Percentiles rank a stretch among this genome's conserved stretches.
Conservation (phyloP, 306 rosid species). For the Quercus cerris region DNA sequence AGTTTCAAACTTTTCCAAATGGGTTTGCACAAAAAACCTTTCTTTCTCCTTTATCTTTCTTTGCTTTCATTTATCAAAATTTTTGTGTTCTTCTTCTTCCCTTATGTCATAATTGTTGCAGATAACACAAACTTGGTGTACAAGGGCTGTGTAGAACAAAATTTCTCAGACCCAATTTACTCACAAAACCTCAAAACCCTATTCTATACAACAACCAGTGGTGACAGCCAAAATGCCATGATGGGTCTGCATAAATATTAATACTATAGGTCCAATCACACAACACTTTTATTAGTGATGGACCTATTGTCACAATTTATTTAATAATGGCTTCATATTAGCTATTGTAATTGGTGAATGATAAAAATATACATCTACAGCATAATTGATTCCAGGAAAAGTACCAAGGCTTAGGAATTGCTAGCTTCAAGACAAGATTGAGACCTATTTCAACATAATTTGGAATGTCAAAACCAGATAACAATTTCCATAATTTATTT, state of each 20-base stretch:
- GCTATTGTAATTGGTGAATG: too few species aligned
- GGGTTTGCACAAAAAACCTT: conserved; percentile 29
- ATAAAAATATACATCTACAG: too few species aligned
- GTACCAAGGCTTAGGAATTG: too few species aligned
- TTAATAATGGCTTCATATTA: too few species aligned
- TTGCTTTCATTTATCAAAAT: conserved; percentile 8
- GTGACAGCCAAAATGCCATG: conserved; percentile 41
- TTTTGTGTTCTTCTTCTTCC: neutral
- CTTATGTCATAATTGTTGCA: conserved; percentile 10
- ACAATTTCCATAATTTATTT: too few species aligned
- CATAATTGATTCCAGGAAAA: too few species aligned
- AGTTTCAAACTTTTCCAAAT: conserved; percentile 27
- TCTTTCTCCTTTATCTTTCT: conserved; percentile 14
- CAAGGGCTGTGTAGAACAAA: conserved; percentile 73
- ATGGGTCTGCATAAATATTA: conserved; percentile 23
- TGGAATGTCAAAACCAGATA: too few species aligned
- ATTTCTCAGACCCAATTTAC: conserved; percentile 49
- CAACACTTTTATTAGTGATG: too few species aligned
- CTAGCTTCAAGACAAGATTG: too few species aligned
- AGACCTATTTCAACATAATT: too few species aligned
- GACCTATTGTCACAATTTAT: too few species aligned
- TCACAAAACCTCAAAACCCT: conserved; percentile 56
- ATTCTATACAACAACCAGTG: conserved; percentile 48
- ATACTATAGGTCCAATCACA: too few species aligned
- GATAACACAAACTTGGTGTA: conserved; percentile 55